Evolutionary conservation across 2,329 filamentous ascomycete genomes (phyloP).

Genomic region (Capronia epimyces): DNA sequence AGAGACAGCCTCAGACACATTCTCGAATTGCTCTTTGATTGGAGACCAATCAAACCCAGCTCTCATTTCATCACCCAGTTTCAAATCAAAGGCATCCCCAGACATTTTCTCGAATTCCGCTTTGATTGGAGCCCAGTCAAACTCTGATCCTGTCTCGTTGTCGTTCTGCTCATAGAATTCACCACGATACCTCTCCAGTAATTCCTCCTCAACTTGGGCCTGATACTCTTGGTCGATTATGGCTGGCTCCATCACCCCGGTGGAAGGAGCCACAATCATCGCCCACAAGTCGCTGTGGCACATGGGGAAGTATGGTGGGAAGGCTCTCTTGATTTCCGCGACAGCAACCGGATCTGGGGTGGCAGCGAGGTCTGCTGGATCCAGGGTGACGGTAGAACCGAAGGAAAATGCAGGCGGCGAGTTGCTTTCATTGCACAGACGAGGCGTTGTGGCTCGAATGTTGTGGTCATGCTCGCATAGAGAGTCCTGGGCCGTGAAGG

Average conservation of each 20-base stretch:
- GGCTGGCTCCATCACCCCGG: background rate
- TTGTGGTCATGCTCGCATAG: background rate
- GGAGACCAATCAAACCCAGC: no score
- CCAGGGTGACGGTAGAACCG: conserved; percentile 11
- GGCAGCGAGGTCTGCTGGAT: conserved; percentile 9
- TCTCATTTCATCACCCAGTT: no score
- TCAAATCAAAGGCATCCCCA: no score
- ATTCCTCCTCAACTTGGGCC: no score
- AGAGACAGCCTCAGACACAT: no score
- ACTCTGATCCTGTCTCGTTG: no score
- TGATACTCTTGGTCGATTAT: no score
- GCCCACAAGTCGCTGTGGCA: background rate
- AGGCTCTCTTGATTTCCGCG: conserved; percentile 9
- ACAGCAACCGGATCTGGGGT: conserved; percentile 13
- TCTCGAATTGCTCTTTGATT: no score
- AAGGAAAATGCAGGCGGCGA: conserved; percentile 3
- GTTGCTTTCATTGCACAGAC: background rate
- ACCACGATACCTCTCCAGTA: no score
- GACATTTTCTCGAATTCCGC: no score
- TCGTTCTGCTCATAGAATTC: no score
- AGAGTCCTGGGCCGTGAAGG: background rate
- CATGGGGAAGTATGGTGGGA: background rate
- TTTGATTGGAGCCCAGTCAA: no score
- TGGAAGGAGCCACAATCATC: background rate
- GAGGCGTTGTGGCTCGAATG: background rate